These are phyloP conservation scores for Backusella psychrophila DNA, from an alignment of 192 early-diverging fungal genomes.

Conservation along the genomic window DNA sequence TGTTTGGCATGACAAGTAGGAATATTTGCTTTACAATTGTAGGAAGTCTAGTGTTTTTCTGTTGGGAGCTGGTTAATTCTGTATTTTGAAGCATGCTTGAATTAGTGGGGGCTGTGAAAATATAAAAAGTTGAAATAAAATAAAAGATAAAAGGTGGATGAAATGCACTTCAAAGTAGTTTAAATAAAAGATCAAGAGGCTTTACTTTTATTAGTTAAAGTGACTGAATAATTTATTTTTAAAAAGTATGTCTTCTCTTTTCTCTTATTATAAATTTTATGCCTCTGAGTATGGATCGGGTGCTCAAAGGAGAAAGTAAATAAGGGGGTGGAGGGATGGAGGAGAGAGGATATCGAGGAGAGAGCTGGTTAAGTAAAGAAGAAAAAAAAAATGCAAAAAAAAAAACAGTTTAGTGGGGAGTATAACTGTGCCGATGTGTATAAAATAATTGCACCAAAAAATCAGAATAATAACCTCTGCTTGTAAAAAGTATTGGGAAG, in stretches of 20 bases:
- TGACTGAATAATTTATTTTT: slow-evolving; percentile 8
- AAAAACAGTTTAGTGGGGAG: slow-evolving; percentile 1
- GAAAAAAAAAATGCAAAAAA: background rate
- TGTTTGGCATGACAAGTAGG: slow-evolving; percentile 8
- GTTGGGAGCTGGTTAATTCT: background rate
- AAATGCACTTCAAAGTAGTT: background rate
- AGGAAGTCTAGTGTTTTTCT: slow-evolving; percentile 12
- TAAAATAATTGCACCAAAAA: background rate
- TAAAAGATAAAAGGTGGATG: background rate
- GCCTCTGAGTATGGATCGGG: background rate
- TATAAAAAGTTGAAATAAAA: background rate
- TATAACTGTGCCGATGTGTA: background rate
- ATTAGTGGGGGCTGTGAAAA: background rate
- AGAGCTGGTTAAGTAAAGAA: background rate
- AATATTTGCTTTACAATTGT: slow-evolving; percentile 15
- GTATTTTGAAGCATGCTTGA: background rate
- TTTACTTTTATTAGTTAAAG: background rate
- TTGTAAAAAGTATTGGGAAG: background rate
- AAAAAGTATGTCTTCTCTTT: background rate
- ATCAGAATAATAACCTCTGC: background rate
- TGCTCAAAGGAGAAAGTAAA: background rate
- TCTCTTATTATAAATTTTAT: background rate
- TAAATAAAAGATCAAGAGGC: background rate
- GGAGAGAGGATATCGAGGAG: background rate
- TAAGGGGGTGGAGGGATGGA: background rate